Base-by-base conservation (phyloP, 2,329 filamentous ascomycete species). In the Thielaviopsis euricoi region DNA sequence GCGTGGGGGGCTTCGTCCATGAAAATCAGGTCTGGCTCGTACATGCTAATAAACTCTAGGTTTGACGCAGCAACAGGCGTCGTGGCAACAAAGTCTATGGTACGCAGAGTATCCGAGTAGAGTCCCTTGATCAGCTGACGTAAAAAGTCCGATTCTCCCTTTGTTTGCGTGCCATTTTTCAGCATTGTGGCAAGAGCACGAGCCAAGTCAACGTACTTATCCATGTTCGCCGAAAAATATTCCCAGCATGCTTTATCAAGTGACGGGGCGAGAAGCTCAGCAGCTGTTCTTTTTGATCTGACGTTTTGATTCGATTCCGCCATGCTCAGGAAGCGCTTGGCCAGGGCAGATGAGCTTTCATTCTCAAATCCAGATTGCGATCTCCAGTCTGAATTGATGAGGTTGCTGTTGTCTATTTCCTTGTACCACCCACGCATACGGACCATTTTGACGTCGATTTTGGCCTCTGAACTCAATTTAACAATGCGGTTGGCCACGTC, bases 1-100 rank as follows among this genome's bases (percentile, higher is more conserved):
- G 72, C 72, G 51, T 76, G 74, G 0, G 73, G 71, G 0, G 72
- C 71, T 67, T 94, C 88, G 50, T 90, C 89, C 62, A 94, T 87
- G 66, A 95, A 90, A 0, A 93, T 81, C 62, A 95, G 83, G 64
- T 93, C 86, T 0, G 89, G 87, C 62, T 86, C 84, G 33, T 89
- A 88, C 6, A 89, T 65, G 1, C 65, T 67, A 0, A 67, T 62
- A 37, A 76, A 73, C 0, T 64, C 62, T 0, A 68, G 68, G 3
- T 66, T 69, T 3, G 58, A 43, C 0, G 71, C 70, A 2, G 73
- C 72, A 0, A 75, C 73, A 0, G 74, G 74, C 0, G 74, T 76
- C 0, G 74, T 74, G 0, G 73, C 73, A 1, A 76, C 66, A 55
- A 76, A 75, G 52, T 76, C 73, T 0, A 71, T 67, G 2, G 67